Evolutionary conservation across 257 asterid species (phyloP), one percentile per base, ranked within the genome.

Genomic region (Capsicum chinense): DNA sequence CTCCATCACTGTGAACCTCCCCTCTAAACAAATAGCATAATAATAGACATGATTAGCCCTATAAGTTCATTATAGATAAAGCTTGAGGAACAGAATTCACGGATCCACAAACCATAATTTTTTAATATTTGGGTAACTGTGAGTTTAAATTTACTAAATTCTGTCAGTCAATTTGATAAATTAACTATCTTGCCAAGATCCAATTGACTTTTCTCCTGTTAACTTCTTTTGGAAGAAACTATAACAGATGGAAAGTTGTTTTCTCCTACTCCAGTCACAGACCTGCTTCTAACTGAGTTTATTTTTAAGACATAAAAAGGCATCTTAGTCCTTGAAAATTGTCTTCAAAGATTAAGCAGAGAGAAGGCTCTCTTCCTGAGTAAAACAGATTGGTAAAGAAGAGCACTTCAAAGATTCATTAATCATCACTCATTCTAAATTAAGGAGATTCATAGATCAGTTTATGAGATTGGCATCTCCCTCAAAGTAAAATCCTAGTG

Each of bases 1-100:
- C 97, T 50, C 99, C 99, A 85, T 92, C 95, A 86, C 94, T 92
- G 87, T 96, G 99, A 86, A 96, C 89, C 69, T 88, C 92, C 19
- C 88, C 83, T 92, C 99, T 95, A 70, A 68, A 87, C 37, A 85
- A 86, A 37, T 33, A 84, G 74, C 54, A 84, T 74, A 64, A 78
- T 63, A 60, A 11, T 66, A 84, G 48, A 33, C 79, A 83, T 62
- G 16, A 13, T 56, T 39, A 21, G 85, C 52, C 57, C 48, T 33
- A 81, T 21, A 57, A 69, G 35, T 58, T 76, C 54, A 9, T 73
- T 66, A n/a, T 63, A 50, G 13, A 8, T 69, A 48, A 80, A 66
- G 76, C 86, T 62, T 44, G 37, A 44, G 42, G 10, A 83, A 56
- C 57, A 59, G 21, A 19, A 59, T 47, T n/a, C 52, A 57, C 66